Conservation (phyloP, 2,329 filamentous ascomycete species). For the Leptographium wingfieldii region DNA sequence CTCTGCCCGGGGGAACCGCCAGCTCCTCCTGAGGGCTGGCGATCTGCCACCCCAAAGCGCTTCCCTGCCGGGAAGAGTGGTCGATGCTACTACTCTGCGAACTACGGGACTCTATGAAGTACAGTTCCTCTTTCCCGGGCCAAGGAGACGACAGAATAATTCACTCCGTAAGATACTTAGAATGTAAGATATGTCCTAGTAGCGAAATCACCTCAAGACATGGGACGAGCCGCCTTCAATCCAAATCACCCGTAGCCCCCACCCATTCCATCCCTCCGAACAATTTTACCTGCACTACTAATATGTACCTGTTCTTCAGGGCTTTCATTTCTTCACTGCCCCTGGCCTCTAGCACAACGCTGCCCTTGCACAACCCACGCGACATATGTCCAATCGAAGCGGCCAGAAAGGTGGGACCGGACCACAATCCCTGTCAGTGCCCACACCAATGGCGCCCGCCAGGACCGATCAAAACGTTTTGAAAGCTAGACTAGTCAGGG, state of each 20-base stretch:
- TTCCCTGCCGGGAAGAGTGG: background rate
- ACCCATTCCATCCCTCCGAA: too few relatives aligned
- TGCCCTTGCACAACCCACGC: background rate
- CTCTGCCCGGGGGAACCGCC: background rate
- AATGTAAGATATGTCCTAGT: too few relatives aligned
- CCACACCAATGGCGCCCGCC: slow-evolving; percentile 6
- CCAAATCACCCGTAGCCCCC: background rate
- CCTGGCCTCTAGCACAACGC: background rate
- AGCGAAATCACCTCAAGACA: background rate
- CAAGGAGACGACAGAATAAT: background rate
- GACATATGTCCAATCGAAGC: slow-evolving; percentile 3
- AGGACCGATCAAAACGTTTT: slow-evolving; percentile 9
- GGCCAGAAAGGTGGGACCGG: background rate
- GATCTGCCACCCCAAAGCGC: background rate
- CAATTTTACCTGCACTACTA: too few relatives aligned
- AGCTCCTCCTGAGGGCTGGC: background rate
- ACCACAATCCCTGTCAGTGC: slow-evolving; percentile 4
- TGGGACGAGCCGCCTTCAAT: background rate
- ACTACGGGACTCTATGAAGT: too few relatives aligned
- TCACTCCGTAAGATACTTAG: too few relatives aligned
- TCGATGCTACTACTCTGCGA: too few relatives aligned
- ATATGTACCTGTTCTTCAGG: background rate
- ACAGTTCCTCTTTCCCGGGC: too few relatives aligned
- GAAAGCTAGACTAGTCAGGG: slow-evolving; percentile 2
- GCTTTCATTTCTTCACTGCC: background rate